These are phyloP conservation scores for Fusarium dlaminii DNA, from an alignment of 2,329 filamentous ascomycete species.

Conservation along the genomic window DNA sequence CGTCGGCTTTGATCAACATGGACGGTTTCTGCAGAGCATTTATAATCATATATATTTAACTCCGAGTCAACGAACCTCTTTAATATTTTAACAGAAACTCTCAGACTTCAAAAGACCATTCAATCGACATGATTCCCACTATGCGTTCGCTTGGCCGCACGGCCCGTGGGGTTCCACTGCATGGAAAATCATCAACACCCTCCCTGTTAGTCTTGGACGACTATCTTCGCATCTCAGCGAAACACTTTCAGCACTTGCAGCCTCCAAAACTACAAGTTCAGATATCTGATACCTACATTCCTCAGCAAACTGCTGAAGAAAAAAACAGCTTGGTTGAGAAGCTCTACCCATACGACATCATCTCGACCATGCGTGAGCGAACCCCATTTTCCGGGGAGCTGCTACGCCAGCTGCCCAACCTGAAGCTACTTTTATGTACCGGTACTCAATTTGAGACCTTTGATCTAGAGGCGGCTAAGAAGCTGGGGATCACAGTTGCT, in stretches of 20 bases:
- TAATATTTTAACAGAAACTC: fast-evolving
- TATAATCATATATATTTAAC: not conserved
- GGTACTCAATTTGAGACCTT: not conserved
- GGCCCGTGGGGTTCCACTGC: not conserved
- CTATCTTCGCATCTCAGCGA: not conserved
- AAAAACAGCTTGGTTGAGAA: not conserved
- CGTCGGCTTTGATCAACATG: not conserved
- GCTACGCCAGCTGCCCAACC: not conserved
- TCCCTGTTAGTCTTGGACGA: not conserved
- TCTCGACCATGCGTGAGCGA: not conserved
- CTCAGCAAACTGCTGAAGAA: not conserved
- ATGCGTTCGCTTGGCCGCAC: not conserved
- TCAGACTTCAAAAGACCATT: fast-evolving
- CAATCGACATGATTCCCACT: not conserved
- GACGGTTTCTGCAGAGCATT: not conserved
- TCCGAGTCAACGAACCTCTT: not conserved
- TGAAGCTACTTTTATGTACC: not conserved
- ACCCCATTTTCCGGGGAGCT: not conserved
- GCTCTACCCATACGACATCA: not conserved
- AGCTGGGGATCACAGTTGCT: not conserved
- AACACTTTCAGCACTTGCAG: not conserved
- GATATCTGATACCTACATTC: fast-evolving
- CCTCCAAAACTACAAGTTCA: not conserved
- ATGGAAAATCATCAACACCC: not conserved
- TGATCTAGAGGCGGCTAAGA: not conserved